Evolutionary conservation across 2,329 filamentous ascomycete species (phyloP), one percentile per base, ranked within the genome.

Genomic region (Pseudocercospora vitis): DNA sequence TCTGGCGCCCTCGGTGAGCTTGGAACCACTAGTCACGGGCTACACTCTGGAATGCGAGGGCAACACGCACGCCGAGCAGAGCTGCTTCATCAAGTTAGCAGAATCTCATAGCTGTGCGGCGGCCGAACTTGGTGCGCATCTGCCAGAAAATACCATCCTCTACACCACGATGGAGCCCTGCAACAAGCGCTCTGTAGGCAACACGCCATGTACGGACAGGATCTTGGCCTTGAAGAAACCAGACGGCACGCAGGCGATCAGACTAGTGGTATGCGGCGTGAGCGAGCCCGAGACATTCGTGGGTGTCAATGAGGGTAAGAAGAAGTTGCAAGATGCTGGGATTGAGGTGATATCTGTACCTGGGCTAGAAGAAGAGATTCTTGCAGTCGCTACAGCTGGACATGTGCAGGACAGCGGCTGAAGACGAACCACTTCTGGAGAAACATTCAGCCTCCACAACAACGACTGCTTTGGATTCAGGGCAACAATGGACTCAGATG

Each of bases 61-160:
- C 35, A 99, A 99, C 74, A 97, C 94, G 0, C 94, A 99, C 68
- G 94, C 94, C 3, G 94, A 99, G 70, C 91, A 99, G 74, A 92
- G 87, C 71, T 95, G 90, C 67, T 80, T 99, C 52, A 73, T 85
- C 45, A 97, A 99, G 70, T 80, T 85, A 58, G 73, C 74, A 9
- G 44, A 64, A 45, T 56, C 52, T 32, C 68, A 71, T 58, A 61
- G 59, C 16, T 64, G 61, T 31, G 57, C 77, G 0, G 84, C 87
- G 60, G 80, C 82, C 48, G 68, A 73, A 0, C 77, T 90, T 3
- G 72, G 71, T 11, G 66, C 74, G 14, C 71, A 77, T 11, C 65
- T 87, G 6, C 78, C 81, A 0, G 71, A 78, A 28, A 73, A 81
- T 0, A 74, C 81, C 1, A 78, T 82, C 3, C 79, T 99, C 9